Conservation (phyloP, 2,329 filamentous ascomycete species). For the Chaetomium olivaceum region DNA sequence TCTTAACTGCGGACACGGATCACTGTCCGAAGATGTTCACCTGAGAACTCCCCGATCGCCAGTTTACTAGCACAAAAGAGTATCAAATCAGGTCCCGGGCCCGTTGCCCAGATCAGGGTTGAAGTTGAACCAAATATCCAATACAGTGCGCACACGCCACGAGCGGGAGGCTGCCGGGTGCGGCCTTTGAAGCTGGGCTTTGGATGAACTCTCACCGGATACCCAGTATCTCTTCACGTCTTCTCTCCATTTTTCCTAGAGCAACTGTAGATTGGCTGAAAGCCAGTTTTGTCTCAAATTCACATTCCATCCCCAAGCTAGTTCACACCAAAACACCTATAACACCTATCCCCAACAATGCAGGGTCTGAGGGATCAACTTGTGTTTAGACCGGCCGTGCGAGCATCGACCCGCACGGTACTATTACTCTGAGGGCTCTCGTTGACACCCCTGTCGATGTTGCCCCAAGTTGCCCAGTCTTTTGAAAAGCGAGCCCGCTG, state of each 20-base stretch:
- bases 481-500: constrained; percentile 12
- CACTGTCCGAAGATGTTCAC: background rate
- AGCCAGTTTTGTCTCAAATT: background rate
- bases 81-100: background rate
- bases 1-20: background rate
- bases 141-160: background rate
- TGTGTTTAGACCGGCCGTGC: background rate
- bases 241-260: background rate
- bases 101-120: background rate
- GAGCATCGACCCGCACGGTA: background rate
- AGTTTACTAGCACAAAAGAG: background rate
- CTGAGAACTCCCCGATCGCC: background rate
- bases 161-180: background rate
- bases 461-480: constrained; percentile 5
- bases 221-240: background rate
- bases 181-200: background rate
- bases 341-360: background rate
- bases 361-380: background rate
- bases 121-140: background rate
- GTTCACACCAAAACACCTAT: background rate
- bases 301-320: too few relatives aligned
- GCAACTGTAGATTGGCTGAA: background rate
- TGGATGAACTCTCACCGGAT: background rate
- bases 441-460: constrained; percentile 3
- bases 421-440: background rate